Evolutionary conservation across 495 filamentous ascomycete genomes (phyloP), one percentile per base, ranked within the genome.

Genomic region (Aspergillus affinis): DNA sequence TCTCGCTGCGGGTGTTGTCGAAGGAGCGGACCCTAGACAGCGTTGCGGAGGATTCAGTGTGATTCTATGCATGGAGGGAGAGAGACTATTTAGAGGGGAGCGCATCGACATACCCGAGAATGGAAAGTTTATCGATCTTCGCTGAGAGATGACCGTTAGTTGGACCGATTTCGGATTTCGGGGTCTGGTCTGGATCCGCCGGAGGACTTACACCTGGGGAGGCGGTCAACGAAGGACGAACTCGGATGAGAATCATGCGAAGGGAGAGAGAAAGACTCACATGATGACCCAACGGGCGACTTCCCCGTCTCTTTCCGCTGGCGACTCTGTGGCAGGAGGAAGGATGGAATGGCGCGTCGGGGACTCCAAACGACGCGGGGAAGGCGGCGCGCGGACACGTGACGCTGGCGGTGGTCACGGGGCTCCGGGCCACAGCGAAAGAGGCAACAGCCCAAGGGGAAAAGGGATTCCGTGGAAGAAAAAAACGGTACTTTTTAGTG

Each of bases 71-170:
- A n/a, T 12, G 23, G 3, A 26, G 1, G 9, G 18, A n/a, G 9
- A 49, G 47, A 6, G 20, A 48, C 8, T 19, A 51, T 21, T 53
- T 12, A 54, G 18, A 17, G 36, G 17, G 46, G 29, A 32, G 17
- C 32, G 45, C 32, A 58, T 23, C 57, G 17, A 44, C 78, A 64
- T 79, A 90, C 88, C 88, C 93, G 65, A 84, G 68, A 59, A 97
- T 95, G 49, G 87, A 88, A 61, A 98, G 83, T 68, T 90, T 94
- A 71, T 98, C 91, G 59, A 98, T 91, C 70, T 85, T 91, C 62
- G 92, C 77, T 80, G 50, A 36, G 18, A 20, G 15, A 36, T n/a
- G 46, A 65, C 19, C 63, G 61, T 61, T 12, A 57, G 46, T 20
- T 10, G 8, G 1, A 41, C 15, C 6, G 23, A 27, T 19, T 49